phyloP scores from a whole-genome alignment of 106 monocot species.

The Platanthera zijinensis region DNA sequence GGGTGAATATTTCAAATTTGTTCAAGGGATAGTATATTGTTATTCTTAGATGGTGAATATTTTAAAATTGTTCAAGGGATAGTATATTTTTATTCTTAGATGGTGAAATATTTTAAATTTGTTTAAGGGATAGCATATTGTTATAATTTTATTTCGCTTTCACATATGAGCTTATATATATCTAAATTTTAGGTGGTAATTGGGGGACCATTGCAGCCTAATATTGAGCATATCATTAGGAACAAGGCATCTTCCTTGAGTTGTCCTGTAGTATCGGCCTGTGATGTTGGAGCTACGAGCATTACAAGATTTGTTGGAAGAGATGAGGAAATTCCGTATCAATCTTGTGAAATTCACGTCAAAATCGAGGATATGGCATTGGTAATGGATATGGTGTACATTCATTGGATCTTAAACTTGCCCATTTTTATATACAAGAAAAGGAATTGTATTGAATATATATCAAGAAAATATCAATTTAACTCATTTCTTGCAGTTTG shows the following conservation, averaged over 20 bases:
- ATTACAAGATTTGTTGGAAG: constrained; percentile 37
- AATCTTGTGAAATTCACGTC: constrained; percentile 66
- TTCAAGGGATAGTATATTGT: background rate
- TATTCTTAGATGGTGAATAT: background rate
- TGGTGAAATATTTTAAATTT: background rate
- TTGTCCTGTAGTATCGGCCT: constrained; percentile 57
- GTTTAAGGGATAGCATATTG: background rate
- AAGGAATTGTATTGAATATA: background rate
- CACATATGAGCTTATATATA: background rate
- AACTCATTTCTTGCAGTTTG: constrained; percentile 26
- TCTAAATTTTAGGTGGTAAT: constrained; percentile 48
- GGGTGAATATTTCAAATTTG: background rate
- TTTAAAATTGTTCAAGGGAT: background rate
- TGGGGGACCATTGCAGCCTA: constrained; percentile 69
- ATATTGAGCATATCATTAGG: constrained; percentile 66
- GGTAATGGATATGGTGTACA: constrained; percentile 26
- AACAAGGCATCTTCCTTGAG: constrained; percentile 52
- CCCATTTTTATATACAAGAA: background rate
- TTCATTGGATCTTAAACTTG: background rate
- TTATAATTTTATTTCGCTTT: background rate
- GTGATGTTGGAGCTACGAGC: constrained; percentile 49
- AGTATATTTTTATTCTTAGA: background rate
- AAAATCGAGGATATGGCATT: constrained; percentile 35
- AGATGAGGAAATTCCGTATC: constrained; percentile 39
- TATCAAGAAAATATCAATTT: background rate